Percentiles rank a stretch among this genome's conserved stretches.
Conservation (phyloP, 345 rosid species). For the Conringia planisiliqua region DNA sequence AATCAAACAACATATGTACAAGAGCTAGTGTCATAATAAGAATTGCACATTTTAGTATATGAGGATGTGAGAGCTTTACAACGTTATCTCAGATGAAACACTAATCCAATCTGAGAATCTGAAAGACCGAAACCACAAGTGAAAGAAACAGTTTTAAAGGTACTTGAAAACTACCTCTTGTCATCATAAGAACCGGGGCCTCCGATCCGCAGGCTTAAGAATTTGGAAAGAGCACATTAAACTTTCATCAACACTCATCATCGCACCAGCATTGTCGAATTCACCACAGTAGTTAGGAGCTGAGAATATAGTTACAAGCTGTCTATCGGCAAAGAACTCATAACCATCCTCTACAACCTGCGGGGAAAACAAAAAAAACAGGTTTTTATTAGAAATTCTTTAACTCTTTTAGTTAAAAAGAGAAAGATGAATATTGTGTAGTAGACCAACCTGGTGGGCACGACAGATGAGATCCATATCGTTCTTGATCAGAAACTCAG, state of each 20-base stretch:
- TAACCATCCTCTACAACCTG: conserved; percentile 98
- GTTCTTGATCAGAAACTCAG: conserved; percentile 66
- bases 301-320: conserved; percentile 89
- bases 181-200: conserved; percentile 53
- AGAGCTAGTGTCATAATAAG: neutral
- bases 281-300: conserved; percentile 98
- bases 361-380: neutral
- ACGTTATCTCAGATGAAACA: neutral
- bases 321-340: conserved; percentile 88
- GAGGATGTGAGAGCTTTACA: neutral
- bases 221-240: conserved; percentile 96
- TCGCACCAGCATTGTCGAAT: conserved; percentile 93
- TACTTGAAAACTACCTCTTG: conserved; percentile 26
- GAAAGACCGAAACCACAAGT: neutral
- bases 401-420: neutral
- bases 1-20: neutral
- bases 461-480: conserved; percentile 97
- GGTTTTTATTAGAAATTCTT: neutral
- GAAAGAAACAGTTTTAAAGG: conserved; percentile 5
- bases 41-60: neutral
- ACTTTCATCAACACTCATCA: conserved; percentile 98
- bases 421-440: neutral
- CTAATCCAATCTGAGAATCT: neutral
- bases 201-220: conserved; percentile 80
- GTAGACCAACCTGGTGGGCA: conserved; percentile 75